Conservation (phyloP, 2,329 filamentous ascomycete genomes). For the Phyllachora maydis region DNA sequence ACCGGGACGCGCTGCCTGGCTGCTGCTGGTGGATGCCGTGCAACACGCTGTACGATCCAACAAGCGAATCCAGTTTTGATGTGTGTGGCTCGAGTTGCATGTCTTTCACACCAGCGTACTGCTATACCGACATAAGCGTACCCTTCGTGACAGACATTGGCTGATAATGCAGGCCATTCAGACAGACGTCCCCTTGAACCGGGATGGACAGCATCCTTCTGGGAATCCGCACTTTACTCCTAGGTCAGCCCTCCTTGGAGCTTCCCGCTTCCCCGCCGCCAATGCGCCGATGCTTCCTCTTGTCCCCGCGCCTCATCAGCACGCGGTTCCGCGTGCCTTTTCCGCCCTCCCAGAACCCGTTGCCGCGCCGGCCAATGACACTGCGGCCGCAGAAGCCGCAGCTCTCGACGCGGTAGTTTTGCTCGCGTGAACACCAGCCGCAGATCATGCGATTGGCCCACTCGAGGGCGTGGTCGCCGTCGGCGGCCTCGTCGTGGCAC, state of each 20-base stretch:
- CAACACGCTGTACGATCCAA: too few species aligned
- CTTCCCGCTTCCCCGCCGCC: constrained; percentile 19
- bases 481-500: constrained; percentile 54
- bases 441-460: constrained; percentile 75
- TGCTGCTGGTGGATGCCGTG: too few species aligned
- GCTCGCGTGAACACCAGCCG: constrained; percentile 61
- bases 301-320: constrained; percentile 58
- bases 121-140: too few species aligned
- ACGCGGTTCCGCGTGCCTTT: constrained; percentile 56
- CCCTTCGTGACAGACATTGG: too few species aligned
- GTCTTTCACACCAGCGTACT: too few species aligned
- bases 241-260: too few species aligned
- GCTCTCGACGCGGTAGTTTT: constrained; percentile 56
- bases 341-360: constrained; percentile 74
- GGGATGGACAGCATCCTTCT: constrained; percentile 6
- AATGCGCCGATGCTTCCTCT: constrained; percentile 47
- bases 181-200: too few species aligned
- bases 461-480: constrained; percentile 59
- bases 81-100: too few species aligned
- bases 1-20: too few species aligned
- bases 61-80: too few species aligned
- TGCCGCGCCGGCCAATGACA: constrained; percentile 43
- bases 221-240: too few species aligned
- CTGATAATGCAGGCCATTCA: too few species aligned
- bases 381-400: constrained; percentile 53